Evolutionary conservation across 495 filamentous ascomycete genomes (phyloP).

Genomic region (Penicillium pancosmium): DNA sequence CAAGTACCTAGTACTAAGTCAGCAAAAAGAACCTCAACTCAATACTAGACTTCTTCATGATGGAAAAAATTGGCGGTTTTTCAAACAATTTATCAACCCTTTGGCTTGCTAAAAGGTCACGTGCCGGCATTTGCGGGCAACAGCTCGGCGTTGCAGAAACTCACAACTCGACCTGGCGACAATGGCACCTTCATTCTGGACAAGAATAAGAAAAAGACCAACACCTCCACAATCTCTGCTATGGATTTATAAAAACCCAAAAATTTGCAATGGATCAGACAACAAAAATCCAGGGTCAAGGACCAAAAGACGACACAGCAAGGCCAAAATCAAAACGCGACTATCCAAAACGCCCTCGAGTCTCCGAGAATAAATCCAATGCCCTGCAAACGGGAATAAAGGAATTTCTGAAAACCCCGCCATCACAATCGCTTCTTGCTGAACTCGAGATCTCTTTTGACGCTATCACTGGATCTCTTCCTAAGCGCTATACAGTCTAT

Average conservation of each 20-base stretch:
- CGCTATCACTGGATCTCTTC: conserved; percentile 41
- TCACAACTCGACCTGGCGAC: neutral
- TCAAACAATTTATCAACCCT: neutral
- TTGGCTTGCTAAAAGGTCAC: neutral
- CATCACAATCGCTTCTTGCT: conserved; percentile 16
- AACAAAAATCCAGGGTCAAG: neutral
- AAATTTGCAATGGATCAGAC: neutral
- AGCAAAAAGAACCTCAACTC: too few relatives aligned
- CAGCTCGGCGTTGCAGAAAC: neutral
- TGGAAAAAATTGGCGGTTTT: too few relatives aligned
- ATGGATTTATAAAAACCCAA: too few relatives aligned
- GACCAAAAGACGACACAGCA: neutral
- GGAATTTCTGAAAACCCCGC: conserved; percentile 29
- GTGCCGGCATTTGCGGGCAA: neutral
- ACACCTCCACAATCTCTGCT: neutral
- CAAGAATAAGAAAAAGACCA: neutral
- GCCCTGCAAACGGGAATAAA: conserved; percentile 38
- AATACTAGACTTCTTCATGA: too few relatives aligned
- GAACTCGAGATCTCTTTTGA: conserved; percentile 18
- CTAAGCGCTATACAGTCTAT: conserved; percentile 70
- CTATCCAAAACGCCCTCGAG: conserved; percentile 6
- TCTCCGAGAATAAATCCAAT: conserved; percentile 19
- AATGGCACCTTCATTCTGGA: neutral
- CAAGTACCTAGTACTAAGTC: too few relatives aligned
- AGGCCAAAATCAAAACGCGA: neutral